These are phyloP conservation scores for Plasmodiophora brassicae DNA, from an alignment of 208 protist species.

Conservation along the genomic window DNA sequence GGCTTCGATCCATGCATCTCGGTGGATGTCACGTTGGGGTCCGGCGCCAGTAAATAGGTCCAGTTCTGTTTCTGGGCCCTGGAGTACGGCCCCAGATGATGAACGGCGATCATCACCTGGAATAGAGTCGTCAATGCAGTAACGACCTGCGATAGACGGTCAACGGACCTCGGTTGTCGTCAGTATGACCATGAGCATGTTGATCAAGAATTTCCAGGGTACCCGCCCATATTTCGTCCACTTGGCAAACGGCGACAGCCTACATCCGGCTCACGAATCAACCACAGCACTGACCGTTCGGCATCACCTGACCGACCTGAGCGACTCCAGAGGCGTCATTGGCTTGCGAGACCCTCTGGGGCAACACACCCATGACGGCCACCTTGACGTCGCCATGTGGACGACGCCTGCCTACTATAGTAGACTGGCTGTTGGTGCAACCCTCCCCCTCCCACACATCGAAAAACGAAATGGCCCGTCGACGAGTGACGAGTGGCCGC, in stretches of 20 bases:
- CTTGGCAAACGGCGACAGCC: slow-evolving; percentile 20
- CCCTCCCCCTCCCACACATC: no score
- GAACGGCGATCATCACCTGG: background rate
- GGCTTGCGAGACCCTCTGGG: background rate
- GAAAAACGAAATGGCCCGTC: no score
- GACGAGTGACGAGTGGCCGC: no score
- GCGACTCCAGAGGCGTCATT: slow-evolving; percentile 13
- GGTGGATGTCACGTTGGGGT: background rate
- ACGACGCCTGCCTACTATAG: no score
- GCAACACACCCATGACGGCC: background rate
- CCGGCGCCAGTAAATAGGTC: background rate
- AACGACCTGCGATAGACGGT: background rate
- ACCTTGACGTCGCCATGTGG: background rate
- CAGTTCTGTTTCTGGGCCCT: background rate
- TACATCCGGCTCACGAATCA: background rate
- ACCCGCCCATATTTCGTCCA: slow-evolving; percentile 34
- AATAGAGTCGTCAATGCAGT: background rate
- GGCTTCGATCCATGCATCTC: background rate
- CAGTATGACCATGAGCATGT: slow-evolving; percentile 26
- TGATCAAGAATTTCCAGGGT: slow-evolving; percentile 35
- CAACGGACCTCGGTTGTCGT: background rate
- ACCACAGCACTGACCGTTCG: background rate
- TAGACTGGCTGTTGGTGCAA: no score
- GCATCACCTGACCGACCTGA: background rate
- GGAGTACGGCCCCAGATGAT: background rate